Percentiles rank a stretch among this genome's conserved stretches.
phyloP scores from a whole-genome alignment of 768 basidiomycete species.

The Boletus subcaerulescens region DNA sequence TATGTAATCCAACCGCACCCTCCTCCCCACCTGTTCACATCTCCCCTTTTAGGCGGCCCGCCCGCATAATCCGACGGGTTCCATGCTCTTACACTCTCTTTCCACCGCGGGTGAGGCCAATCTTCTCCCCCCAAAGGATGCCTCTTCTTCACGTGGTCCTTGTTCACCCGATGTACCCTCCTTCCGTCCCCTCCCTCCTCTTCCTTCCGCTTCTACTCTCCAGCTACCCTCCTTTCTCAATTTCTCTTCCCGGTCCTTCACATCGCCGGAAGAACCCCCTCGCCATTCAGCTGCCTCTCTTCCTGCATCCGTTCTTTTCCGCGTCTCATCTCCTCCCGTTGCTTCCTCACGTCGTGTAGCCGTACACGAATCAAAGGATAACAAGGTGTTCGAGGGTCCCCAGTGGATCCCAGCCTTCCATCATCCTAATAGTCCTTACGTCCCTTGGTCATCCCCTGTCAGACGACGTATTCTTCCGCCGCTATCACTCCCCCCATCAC shows the following conservation, averaged over 20 bases:
- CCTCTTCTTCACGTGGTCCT: conserved; percentile 16
- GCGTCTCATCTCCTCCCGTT: conserved; percentile 12
- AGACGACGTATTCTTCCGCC: conserved; percentile 44
- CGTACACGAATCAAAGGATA: conserved; percentile 15
- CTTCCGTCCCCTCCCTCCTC: conserved; percentile 33
- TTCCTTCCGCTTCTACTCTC: conserved; percentile 38
- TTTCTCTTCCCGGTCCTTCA: conserved; percentile 22
- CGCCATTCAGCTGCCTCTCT: conserved; percentile 9
- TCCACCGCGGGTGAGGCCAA: conserved; percentile 4
- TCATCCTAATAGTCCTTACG: conserved; percentile 56
- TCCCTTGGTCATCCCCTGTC: conserved; percentile 45
- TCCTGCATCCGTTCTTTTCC: conserved; percentile 18
- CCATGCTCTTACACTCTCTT: conserved; percentile 15
- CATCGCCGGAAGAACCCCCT: conserved; percentile 8
- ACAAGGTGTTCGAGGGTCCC: conserved; percentile 27
- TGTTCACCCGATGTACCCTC: conserved; percentile 10
- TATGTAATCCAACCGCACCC: conserved; percentile 23
- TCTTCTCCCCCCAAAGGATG: conserved; percentile 3
- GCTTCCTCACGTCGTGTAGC: conserved; percentile 12
- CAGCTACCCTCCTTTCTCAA: conserved; percentile 39
- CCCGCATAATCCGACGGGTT: conserved; percentile 12
- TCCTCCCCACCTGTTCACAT: conserved; percentile 14
- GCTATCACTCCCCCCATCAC: conserved; percentile 30
- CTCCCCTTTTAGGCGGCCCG: conserved; percentile 9
- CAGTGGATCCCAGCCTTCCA: conserved; percentile 38